Evolutionary conservation across 495 filamentous ascomycete species (phyloP), one percentile per base, ranked within the genome.

Genomic region (Viridothelium virens): DNA sequence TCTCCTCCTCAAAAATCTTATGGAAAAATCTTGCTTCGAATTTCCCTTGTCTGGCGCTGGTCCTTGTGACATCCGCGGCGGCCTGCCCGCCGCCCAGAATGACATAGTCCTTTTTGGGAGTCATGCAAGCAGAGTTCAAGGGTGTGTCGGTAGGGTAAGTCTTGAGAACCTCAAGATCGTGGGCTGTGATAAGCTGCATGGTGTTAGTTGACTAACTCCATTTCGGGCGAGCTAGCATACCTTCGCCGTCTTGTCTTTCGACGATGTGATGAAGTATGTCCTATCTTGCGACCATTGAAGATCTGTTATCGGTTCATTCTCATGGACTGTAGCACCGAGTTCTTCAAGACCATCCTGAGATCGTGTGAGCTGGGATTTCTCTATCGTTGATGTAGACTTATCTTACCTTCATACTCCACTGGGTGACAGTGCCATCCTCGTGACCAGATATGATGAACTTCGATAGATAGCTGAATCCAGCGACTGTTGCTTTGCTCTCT

Each of bases 21-120:
- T 98, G 94, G 83, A 96, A 98, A 83, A 98, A 97, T 63, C 94
- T 85, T 34, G 94, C 95, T 77, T 98, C 94, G 82, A 98, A 98
- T 79, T 97, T 97, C 77, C 94, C 94, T 79, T 97, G 94, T 61
- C 94, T 85, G 11, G 90, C 86, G 37, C 87, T 87, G 48, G 94
- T 98, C 18, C 90, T 95, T n/a, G 94, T 98, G 76, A 98, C 94
- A 77, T 97, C 94, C 91, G 96, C 96, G 72, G 94, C 94, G 65
- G 93, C 94, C 79, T 98, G 94, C 67, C 94, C 94, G 82, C 94
- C 94, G 68, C 94, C 94, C 31, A 98, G 87, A 74, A 98, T 94
- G 53, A 97, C 91, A 73, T 90, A 98, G 72, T 96, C 91, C 79
- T 97, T 97, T 79, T 92, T 92, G 11, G 90, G 86, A 41, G 92